Base-by-base conservation (phyloP, 768 basidiomycete genomes). In the Suillus subalutaceus region DNA sequence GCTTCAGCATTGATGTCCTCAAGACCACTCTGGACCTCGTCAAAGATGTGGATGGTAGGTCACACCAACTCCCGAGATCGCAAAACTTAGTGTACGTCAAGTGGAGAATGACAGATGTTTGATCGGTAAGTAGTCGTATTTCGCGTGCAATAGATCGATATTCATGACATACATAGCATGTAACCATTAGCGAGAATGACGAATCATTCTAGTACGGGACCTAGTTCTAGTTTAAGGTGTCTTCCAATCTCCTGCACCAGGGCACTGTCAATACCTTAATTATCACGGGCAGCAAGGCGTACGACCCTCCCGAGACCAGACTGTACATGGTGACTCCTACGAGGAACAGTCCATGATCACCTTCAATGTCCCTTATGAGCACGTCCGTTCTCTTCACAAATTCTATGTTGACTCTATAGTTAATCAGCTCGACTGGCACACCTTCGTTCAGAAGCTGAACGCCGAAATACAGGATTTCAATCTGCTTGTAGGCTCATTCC, bases 211-310 rank as follows among this genome's bases (percentile, higher is more conserved):
- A 38, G 38, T 38, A 38, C 1, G 38, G 4, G 23, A 61, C 23
- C 13, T 12, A 23, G 50, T 55, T 30, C 52, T 8, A 5, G 38
- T 41, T 37, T 6, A 20, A 57, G 16, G 41, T 37, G 6, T 55
- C 38, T 62, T 7, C 57, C 56, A 23, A 61, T 61, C 15, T 44
- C 44, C 16, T 13, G 4, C 64, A 62, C n/a, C 55, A 72, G 71
- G 58, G 13, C 79, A 71, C 75, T 66, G 70, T 13, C 70, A 79
- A 30, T 85, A 84, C 56, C 69, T 79, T 5, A 79, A 86, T 67
- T 82, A 80, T 61, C 76, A 84, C 66, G 84, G 85, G 2, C 80
- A 85, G 69, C 74, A 76, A 2, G 71, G 72, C 41, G 83, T 82
- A 3, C 83, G 85, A 4, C 74, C 86, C 13, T 73, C 78, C 43